phyloP scores from a whole-genome alignment of 495 filamentous ascomycete species.

The Pseudomonodictys pantanalensis region DNA sequence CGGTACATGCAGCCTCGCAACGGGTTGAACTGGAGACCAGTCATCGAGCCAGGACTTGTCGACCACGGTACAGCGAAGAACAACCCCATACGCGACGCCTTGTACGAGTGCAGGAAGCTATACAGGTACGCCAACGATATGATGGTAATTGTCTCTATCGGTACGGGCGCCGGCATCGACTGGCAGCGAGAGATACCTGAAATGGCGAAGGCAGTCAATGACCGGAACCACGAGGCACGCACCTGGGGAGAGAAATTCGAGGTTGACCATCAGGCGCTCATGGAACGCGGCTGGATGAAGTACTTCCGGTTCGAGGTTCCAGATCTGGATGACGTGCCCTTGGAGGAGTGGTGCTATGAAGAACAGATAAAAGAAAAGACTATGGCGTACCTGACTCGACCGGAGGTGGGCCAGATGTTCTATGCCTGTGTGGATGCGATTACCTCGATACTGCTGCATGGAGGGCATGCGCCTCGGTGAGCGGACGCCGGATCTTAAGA shows the following conservation, averaged over 20 bases:
- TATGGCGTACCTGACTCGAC: conserved; percentile 6
- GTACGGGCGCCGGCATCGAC: conserved; percentile 63
- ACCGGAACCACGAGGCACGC: conserved; percentile 1
- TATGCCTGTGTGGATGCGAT: conserved; percentile 24
- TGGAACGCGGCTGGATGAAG: conserved; percentile 23
- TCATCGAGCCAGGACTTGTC: conserved; percentile 65
- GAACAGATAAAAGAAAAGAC: conserved; percentile 17
- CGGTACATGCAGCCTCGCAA: conserved; percentile 69
- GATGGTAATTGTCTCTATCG: conserved; percentile 81
- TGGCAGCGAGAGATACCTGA: conserved; percentile 8
- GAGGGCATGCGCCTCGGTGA: background rate
- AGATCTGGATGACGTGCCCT: conserved; percentile 10
- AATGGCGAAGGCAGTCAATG: conserved; percentile 14
- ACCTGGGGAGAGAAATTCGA: conserved; percentile 14
- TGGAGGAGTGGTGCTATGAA: conserved; percentile 19
- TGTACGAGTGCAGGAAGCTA: conserved; percentile 73
- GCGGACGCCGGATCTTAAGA: too few relatives aligned
- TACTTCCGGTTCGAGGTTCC: conserved; percentile 29
- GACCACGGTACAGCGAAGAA: conserved; percentile 89
- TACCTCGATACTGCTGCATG: conserved; percentile 1
- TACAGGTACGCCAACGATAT: conserved; percentile 85
- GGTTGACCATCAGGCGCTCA: conserved; percentile 4
- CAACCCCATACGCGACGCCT: conserved; percentile 77
- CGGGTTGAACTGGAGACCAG: conserved; percentile 32
- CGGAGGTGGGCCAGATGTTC: conserved; percentile 16